Conservation (phyloP, 1,284 basidiomycete genomes). For the Mycena sp. region DNA sequence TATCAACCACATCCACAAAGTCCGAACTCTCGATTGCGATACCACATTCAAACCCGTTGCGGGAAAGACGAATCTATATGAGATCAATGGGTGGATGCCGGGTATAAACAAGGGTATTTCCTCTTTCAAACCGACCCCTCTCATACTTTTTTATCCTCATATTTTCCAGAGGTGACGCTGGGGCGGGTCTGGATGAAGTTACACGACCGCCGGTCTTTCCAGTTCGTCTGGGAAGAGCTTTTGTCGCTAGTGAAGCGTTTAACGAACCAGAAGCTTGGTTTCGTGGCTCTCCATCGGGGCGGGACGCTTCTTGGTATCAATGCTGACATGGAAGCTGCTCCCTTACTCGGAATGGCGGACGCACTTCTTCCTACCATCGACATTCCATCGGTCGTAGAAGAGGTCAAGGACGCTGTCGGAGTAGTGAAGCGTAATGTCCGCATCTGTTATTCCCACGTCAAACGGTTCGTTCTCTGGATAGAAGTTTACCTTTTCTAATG, state of each 20-base stretch:
- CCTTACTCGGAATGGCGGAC: too few relatives aligned
- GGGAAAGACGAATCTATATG: too few relatives aligned
- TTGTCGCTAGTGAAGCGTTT: constrained; percentile 1
- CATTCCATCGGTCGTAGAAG: neutral
- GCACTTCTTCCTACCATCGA: constrained; percentile 3
- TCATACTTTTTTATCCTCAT: neutral
- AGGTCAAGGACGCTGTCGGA: neutral
- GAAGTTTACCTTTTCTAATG: neutral
- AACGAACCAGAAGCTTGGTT: neutral
- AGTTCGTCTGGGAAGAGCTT: too few relatives aligned
- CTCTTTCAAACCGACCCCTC: neutral
- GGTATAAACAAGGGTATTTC: constrained; percentile 4
- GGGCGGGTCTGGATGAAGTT: too few relatives aligned
- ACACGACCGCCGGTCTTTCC: too few relatives aligned
- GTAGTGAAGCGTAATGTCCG: too few relatives aligned
- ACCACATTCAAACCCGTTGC: constrained; percentile 17
- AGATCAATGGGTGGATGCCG: too few relatives aligned
- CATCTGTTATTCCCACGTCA: constrained; percentile 8
- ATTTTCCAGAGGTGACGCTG: too few relatives aligned
- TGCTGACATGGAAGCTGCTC: too few relatives aligned
- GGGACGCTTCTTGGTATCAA: constrained; percentile 9
- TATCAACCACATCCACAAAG: constrained; percentile 6
- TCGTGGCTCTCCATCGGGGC: constrained; percentile 5
- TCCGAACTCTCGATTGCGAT: constrained; percentile 17
- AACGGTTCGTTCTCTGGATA: constrained; percentile 7